Evolutionary conservation across 192 early-diverging fungal species (phyloP).

Genomic region (Coemansia sp.): DNA sequence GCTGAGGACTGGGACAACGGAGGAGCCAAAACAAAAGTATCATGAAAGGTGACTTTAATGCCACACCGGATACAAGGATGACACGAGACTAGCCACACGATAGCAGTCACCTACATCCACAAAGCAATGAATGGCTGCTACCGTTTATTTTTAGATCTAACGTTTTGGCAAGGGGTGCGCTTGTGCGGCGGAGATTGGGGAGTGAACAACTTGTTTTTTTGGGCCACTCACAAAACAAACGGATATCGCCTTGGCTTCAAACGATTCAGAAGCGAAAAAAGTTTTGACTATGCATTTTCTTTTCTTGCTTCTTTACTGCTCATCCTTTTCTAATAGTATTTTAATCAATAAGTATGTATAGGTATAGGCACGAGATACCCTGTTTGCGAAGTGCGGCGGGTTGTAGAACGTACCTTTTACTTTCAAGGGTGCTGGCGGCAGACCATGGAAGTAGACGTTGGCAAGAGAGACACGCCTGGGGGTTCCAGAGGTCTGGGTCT

Average conservation of each 20-base stretch:
- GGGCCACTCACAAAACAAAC: no score
- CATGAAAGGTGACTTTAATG: background rate
- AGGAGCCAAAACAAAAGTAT: background rate
- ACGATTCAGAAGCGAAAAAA: background rate
- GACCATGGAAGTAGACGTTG: no score
- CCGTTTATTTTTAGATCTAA: background rate
- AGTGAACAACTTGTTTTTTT: no score
- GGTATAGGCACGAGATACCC: background rate
- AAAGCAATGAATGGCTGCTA: background rate
- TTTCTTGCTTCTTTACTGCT: slow-evolving; percentile 7
- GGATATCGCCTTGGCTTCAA: no score
- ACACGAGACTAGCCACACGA: background rate
- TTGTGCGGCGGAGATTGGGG: no score
- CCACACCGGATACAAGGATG: background rate
- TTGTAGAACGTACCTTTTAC: background rate
- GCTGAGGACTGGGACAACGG: background rate
- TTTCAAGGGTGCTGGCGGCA: background rate
- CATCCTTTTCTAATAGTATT: background rate
- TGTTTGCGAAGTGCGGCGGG: background rate
- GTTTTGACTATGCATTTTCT: background rate
- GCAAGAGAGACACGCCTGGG: background rate
- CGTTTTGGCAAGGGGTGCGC: background rate
- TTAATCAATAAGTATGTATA: background rate
- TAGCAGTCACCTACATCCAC: background rate
- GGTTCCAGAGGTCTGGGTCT: background rate